Base-by-base conservation (phyloP, 192 early-diverging fungal species). In the Polychytrium aggregatum region DNA sequence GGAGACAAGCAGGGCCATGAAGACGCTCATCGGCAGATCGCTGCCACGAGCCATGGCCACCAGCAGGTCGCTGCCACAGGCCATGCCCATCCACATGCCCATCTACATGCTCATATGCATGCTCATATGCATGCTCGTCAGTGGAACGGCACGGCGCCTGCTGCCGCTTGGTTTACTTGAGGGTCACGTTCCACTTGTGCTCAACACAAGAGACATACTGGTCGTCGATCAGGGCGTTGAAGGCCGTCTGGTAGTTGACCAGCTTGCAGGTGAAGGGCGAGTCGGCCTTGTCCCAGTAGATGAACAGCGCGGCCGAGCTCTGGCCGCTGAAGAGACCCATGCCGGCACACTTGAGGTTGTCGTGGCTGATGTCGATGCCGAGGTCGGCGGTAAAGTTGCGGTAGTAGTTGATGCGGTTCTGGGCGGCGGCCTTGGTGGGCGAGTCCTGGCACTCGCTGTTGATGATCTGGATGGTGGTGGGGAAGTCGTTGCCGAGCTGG, bases 341-440 rank as follows among this genome's bases (percentile, higher is more conserved):
- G 16, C 45, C 45, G 13, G 14, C 21, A 21, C 45, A 46, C 22
- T 30, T 31, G 21, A 46, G 21, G 45, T 22, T 30, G 10, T 46
- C 45, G 14, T 46, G 14, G 27, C 45, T 3, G 28, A 21, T 31
- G 29, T 25, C 21, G 13, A 46, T 25, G 11, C 45, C 45, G 28
- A 46, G 27, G 45, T 46, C 45, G 11, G 18, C 24, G 9, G 27
- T 21, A 29, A 46, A 46, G 16, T 25, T 10, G 28, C 34, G 10
- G 45, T 46, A 46, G 45, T n/a, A 46, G 4, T 21, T 46, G 45
- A 46, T 46, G 27, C 45, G 45, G 28, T 46, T 46, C 29, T 10
- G 13, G 10, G 45, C 45, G 21, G 45, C 45, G 20, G 8, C 41
- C 41, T 22, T 20, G 8, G 18, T 13, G 41, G 10, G 9, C 41